Evolutionary conservation across 2,329 filamentous ascomycete genomes (phyloP).

Genomic region (Arthrobotrys iridis): DNA sequence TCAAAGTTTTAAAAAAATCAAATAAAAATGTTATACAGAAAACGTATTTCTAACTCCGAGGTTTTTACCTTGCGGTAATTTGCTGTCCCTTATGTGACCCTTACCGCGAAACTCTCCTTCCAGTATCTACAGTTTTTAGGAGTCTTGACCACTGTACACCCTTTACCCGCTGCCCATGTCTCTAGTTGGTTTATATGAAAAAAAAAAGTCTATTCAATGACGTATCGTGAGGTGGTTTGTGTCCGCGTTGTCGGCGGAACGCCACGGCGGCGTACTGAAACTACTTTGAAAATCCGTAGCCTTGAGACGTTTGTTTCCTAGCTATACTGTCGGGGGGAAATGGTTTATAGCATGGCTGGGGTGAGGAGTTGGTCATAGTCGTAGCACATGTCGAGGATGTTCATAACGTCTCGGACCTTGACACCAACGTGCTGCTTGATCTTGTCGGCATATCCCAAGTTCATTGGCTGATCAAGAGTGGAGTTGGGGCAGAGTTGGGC

Average conservation of each 20-base stretch:
- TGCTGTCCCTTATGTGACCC: neutral
- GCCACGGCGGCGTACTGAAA: neutral
- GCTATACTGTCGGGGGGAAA: neutral
- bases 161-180: neutral
- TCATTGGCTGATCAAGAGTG: constrained; percentile 59
- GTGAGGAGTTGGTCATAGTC: constrained; percentile 40
- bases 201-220: neutral
- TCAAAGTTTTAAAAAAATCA: neutral
- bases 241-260: neutral
- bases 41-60: constrained; percentile 27
- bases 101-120: neutral
- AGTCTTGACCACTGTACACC: neutral
- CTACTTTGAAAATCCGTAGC: neutral
- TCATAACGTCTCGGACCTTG: constrained; percentile 59
- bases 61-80: neutral
- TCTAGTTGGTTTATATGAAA: constrained; percentile 14
- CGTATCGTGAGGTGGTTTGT: neutral
- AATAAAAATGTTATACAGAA: constrained; percentile 45
- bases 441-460: constrained; percentile 58
- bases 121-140: constrained; percentile 38
- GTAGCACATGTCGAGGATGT: constrained; percentile 58
- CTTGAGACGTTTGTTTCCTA: neutral
- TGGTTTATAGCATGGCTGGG: neutral
- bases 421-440: constrained; percentile 48
- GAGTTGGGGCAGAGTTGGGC: constrained; percentile 55